Evolutionary conservation across 2,329 filamentous ascomycete genomes (phyloP).

Genomic region (Aspergillus sp.): DNA sequence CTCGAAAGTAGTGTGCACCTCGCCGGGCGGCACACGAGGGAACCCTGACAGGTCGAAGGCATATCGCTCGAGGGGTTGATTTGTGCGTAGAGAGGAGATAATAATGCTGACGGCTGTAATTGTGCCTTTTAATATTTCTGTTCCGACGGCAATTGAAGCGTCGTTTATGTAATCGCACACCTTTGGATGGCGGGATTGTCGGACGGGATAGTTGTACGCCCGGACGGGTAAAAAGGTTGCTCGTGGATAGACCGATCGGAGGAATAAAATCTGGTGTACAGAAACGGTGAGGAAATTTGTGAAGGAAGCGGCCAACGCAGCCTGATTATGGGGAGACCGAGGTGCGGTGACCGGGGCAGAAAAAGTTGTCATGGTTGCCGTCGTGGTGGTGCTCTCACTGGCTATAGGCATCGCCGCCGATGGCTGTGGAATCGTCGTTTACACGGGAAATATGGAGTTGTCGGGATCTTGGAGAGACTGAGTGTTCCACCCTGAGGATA

Average conservation of each 20-base stretch:
- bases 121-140: conserved; percentile 64
- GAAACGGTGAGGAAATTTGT: conserved; percentile 77
- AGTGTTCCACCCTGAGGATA: conserved; percentile 44
- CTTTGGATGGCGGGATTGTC: conserved; percentile 80
- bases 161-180: conserved; percentile 85
- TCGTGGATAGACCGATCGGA: conserved; percentile 75
- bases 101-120: conserved; percentile 58
- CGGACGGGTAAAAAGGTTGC: conserved; percentile 75
- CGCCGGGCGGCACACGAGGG: conserved; percentile 48
- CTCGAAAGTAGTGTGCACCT: conserved; percentile 55
- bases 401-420: conserved; percentile 41
- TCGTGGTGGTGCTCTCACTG: conserved; percentile 41
- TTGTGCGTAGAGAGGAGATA: conserved; percentile 52
- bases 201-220: conserved; percentile 80
- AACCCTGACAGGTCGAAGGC: conserved; percentile 61
- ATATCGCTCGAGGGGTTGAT: conserved; percentile 58
- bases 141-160: conserved; percentile 69
- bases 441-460: conserved; percentile 35
- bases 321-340: conserved; percentile 50
- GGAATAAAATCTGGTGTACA: conserved; percentile 82
- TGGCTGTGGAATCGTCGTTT: conserved; percentile 32
- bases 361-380: conserved; percentile 41
- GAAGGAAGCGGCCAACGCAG: conserved; percentile 67
- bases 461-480: conserved; percentile 40
- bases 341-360: conserved; percentile 42